A percentile compares a stretch with the other conserved stretches of the same genome.
Conservation (phyloP, 139 green algal species). For the Tetratostichococcus sp. region DNA sequence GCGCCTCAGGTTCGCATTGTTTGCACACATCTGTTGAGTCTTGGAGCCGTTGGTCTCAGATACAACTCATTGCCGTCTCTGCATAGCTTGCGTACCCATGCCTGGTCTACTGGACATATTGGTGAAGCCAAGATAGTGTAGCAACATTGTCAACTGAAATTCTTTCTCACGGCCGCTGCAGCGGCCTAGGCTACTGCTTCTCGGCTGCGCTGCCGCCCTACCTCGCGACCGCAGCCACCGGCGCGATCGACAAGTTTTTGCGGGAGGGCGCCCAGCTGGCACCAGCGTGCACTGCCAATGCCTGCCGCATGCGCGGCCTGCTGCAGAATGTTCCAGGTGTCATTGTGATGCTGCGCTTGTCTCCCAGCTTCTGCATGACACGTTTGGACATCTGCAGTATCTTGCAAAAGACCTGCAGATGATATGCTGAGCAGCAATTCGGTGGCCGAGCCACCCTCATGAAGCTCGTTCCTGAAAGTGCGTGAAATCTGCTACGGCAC, state of each 20-base stretch:
- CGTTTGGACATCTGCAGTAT: no score
- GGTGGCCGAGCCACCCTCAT: no score
- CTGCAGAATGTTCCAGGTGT: slow-evolving; percentile 38
- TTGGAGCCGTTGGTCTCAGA: slow-evolving; percentile 32
- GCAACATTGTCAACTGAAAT: no score
- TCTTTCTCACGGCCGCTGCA: not conserved
- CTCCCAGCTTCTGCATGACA: not conserved
- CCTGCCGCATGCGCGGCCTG: slow-evolving; percentile 30
- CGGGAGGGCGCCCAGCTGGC: slow-evolving; percentile 10
- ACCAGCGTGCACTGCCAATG: slow-evolving; percentile 23
- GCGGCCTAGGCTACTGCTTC: slow-evolving; percentile 92
- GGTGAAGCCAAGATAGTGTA: no score
- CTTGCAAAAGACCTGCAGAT: no score
- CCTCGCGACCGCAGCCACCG: slow-evolving; percentile 60
- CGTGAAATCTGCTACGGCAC: no score
- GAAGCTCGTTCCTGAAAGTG: no score
- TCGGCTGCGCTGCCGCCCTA: slow-evolving; percentile 92
- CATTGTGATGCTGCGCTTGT: not conserved
- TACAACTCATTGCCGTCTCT: not conserved
- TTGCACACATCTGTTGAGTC: not conserved
- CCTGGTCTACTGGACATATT: no score
- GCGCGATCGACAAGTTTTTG: slow-evolving; percentile 42
- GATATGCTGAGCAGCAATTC: no score
- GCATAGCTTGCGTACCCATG: no score
- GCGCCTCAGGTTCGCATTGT: slow-evolving; percentile 46